Evolutionary conservation across 2,329 filamentous ascomycete genomes (phyloP).

Genomic region (Trichoderma koningiopsis): DNA sequence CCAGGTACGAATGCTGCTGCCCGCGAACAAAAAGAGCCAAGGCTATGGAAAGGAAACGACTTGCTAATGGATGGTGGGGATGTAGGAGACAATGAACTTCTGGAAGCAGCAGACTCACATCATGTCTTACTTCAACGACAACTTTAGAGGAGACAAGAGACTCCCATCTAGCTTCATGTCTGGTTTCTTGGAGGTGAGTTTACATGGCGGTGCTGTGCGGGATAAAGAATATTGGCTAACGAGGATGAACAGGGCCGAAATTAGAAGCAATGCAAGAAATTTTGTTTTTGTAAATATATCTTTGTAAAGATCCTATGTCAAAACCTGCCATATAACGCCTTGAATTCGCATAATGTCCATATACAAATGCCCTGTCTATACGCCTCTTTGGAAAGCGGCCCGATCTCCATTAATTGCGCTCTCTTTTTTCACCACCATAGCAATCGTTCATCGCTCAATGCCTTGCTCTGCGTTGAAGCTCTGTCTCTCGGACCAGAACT

Average conservation of each 20-base stretch:
- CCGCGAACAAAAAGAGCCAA: not conserved
- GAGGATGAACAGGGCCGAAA: slow-evolving; percentile 54
- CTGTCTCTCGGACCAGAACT: slow-evolving; percentile 67
- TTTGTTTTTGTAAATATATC: slow-evolving; percentile 41
- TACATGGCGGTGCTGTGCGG: not conserved
- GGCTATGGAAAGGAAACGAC: not conserved
- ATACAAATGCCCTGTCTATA: slow-evolving; percentile 19
- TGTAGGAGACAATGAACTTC: slow-evolving; percentile 95
- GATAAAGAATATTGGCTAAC: slow-evolving; percentile 28
- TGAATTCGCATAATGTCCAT: slow-evolving; percentile 33
- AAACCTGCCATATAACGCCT: slow-evolving; percentile 40
- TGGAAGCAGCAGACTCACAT: slow-evolving; percentile 97
- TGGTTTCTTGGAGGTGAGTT: slow-evolving; percentile 87
- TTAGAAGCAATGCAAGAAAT: slow-evolving; percentile 42
- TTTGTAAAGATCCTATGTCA: slow-evolving; percentile 33
- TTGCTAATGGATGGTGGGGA: slow-evolving; percentile 19
- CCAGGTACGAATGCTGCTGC: slow-evolving; percentile 63
- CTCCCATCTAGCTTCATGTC: slow-evolving; percentile 89
- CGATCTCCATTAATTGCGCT: slow-evolving; percentile 4
- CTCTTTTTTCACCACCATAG: not conserved
- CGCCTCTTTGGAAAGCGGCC: slow-evolving; percentile 1
- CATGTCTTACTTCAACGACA: slow-evolving; percentile 94
- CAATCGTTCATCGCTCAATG: slow-evolving; percentile 40
- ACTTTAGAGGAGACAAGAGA: slow-evolving; percentile 71
- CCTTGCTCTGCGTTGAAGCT: slow-evolving; percentile 41